A percentile compares a stretch with the other conserved stretches of the same genome.
Conservation (phyloP, 139 green algal genomes). For the Edaphochlamys debaryana region DNA sequence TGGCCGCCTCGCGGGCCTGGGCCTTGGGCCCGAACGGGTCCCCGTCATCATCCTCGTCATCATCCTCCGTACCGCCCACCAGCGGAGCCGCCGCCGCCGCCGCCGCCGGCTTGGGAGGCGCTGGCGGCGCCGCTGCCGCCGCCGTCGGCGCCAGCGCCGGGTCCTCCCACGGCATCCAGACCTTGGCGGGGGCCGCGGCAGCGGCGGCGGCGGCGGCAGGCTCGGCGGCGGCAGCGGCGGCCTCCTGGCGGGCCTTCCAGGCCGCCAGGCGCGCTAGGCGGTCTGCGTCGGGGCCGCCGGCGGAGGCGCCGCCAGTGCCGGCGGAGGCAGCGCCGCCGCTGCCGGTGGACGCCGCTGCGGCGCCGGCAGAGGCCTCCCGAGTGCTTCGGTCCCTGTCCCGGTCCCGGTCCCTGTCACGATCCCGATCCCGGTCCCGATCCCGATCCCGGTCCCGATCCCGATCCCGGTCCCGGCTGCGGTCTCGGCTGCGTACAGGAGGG, state of each 20-base stretch:
- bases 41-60: slow-evolving; percentile 79
- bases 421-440: background rate
- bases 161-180: slow-evolving; percentile 71
- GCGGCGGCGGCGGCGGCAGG: background rate
- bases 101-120: background rate
- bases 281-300: slow-evolving; percentile 14
- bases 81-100: background rate
- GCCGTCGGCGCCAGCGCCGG: background rate
- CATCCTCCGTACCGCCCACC: background rate
- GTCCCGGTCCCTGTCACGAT: background rate
- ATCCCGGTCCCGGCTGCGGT: background rate
- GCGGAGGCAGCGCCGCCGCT: background rate
- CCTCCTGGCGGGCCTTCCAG: slow-evolving; percentile 46
- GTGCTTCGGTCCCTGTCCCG: slow-evolving; percentile 2
- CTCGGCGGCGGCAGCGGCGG: background rate
- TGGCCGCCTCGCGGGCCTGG: slow-evolving; percentile 44
- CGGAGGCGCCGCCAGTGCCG: background rate
- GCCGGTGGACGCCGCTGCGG: too few species aligned
- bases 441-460: background rate
- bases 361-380: background rate
- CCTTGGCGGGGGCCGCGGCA: background rate
- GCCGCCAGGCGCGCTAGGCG: slow-evolving; percentile 50
- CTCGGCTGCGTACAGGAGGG: too few species aligned
- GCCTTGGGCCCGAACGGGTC: slow-evolving; percentile 81
- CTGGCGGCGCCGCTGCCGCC: background rate